These are phyloP conservation scores for Hypoxylon sp. DNA, from an alignment of 2,329 filamentous ascomycete species.

Conservation along the genomic window DNA sequence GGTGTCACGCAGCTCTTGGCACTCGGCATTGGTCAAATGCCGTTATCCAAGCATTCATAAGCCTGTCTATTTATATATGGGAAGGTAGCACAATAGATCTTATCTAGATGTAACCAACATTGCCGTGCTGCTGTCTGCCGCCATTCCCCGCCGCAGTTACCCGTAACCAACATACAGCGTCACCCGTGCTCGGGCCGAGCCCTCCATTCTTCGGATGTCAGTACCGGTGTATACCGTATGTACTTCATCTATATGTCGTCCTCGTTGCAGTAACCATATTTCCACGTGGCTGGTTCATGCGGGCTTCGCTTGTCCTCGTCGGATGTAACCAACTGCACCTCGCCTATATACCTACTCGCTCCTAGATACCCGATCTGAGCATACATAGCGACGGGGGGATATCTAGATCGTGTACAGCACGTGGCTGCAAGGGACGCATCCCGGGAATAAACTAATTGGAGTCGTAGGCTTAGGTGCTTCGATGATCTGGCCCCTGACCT, in stretches of 20 bases:
- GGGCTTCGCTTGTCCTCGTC: background rate
- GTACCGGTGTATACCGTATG: background rate
- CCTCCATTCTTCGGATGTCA: background rate
- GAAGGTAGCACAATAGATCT: background rate
- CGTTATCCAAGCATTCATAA: background rate
- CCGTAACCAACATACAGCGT: background rate
- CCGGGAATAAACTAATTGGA: background rate
- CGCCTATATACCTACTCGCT: background rate
- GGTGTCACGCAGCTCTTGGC: constrained; percentile 1
- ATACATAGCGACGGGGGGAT: background rate
- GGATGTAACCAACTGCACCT: constrained; percentile 4
- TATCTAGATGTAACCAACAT: constrained; percentile 12
- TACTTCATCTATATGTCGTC: background rate
- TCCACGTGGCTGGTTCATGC: constrained; percentile 9
- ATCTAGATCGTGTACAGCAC: background rate
- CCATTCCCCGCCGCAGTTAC: background rate
- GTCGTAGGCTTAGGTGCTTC: background rate
- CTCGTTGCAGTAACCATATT: background rate
- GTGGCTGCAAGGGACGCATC: constrained; percentile 5
- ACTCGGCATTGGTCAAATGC: background rate
- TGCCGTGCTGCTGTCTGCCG: background rate
- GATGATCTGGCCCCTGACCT: background rate
- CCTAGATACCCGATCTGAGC: constrained; percentile 5
- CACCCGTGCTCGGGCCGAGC: background rate
- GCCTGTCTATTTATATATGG: constrained; percentile 13